A percentile compares a stretch with the other conserved stretches of the same genome.
phyloP scores from a whole-genome alignment of 495 filamentous ascomycete species.

The Lasiosphaeris hirsuta region DNA sequence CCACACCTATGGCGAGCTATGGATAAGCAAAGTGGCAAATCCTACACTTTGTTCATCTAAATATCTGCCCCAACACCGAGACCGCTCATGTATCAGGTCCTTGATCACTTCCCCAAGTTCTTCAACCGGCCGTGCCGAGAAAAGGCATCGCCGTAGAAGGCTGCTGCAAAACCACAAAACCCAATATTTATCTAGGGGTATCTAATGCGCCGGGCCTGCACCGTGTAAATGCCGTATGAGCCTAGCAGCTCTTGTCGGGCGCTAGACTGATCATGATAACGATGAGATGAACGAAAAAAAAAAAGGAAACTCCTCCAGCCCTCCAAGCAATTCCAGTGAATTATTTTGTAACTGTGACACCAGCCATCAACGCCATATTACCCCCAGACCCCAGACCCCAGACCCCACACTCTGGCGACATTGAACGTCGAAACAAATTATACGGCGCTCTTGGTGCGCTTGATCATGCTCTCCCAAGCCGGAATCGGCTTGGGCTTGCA shows the following conservation, averaged over 20 bases:
- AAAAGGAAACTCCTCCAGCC: background rate
- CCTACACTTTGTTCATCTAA: no score
- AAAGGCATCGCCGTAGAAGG: background rate
- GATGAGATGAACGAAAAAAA: background rate
- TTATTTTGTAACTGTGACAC: no score
- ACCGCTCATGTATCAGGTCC: no score
- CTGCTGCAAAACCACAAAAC: background rate
- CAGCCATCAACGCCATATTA: background rate
- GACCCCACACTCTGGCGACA: background rate
- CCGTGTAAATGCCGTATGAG: constrained; percentile 6
- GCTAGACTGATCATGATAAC: background rate
- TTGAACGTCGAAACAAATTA: background rate
- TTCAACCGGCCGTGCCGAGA: background rate
- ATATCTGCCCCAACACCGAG: no score
- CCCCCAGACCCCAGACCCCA: background rate
- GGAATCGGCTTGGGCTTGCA: constrained; percentile 19
- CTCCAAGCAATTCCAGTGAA: no score
- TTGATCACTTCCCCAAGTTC: no score
- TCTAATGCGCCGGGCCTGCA: constrained; percentile 1
- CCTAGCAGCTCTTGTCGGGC: constrained; percentile 5
- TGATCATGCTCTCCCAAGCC: constrained; percentile 26
- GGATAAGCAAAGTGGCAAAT: no score
- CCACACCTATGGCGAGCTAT: no score
- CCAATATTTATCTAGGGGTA: background rate
- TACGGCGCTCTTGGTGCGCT: constrained; percentile 4